Base-by-base conservation (phyloP, 2,329 filamentous ascomycete species). In the Verruconis gallopava region DNA sequence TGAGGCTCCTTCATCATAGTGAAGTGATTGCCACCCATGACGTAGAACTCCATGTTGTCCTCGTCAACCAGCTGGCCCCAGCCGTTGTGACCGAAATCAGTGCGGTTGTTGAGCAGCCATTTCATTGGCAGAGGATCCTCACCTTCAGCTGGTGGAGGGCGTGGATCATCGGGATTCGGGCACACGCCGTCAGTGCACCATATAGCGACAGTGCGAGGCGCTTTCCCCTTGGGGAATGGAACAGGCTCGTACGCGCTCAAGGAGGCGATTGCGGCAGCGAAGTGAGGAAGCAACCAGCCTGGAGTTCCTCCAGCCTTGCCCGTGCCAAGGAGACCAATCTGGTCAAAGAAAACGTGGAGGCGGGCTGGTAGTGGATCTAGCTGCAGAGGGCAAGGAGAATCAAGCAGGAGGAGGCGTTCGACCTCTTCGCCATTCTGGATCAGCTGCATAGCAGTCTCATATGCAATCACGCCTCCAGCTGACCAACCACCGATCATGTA, bases 171-270 rank as follows among this genome's bases (percentile, higher is more conserved):
- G 4, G 77, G 74, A 43, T 72, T 64, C 48, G 78, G 72, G 64
- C 79, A 83, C 3, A 85, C 78, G 47, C 81, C 81, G 45, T 85
- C 79, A 47, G 77, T 73, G 53, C 78, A 82, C 76, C 79, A 85
- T 50, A 85, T 75, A 30, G 75, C 67, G 48, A 72, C 73, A 3
- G 77, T 74, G 17, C 72, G 70, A 30, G 80, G 77, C 30, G 72
- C 73, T 47, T 66, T 69, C 5, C 67, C 68, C 37, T 68, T 65
- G 25, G 77, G 66, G 53, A 81, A 75, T 3, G 74, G 74, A 50
- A 71, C 68, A 4, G 79, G 75, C 11, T 76, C 72, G 60, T 85
- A 85, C 54, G 73, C 75, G 51, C 77, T 78, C 21, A 86, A 65
- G 13, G 78, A 78, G 38, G 70, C 68, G 42, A 85, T 77, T 15